phyloP scores from a whole-genome alignment of 176 grass and related monocot species.

The Phoenix roebelenii region DNA sequence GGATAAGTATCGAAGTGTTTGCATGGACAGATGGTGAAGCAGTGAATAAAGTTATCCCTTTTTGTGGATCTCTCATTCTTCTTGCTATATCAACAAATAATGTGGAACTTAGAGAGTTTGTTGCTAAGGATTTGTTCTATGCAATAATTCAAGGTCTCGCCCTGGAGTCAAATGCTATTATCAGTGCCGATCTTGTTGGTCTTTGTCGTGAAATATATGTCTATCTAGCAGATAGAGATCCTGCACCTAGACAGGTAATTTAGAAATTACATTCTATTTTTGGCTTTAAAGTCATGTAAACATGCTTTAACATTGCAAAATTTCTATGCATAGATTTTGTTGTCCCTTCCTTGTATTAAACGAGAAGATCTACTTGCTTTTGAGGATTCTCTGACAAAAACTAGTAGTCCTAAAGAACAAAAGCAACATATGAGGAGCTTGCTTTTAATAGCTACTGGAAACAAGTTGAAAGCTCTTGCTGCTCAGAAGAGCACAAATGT shows the following conservation, averaged over 20 bases:
- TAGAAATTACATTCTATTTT: not conserved
- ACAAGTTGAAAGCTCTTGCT: slow-evolving; percentile 87
- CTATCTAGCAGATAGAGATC: slow-evolving; percentile 72
- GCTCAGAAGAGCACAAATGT: slow-evolving; percentile 69
- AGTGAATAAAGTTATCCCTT: slow-evolving; percentile 62
- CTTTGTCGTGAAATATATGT: slow-evolving; percentile 99
- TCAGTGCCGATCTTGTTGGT: slow-evolving; percentile 78
- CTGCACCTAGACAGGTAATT: slow-evolving; percentile 73
- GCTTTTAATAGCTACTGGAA: slow-evolving; percentile 83
- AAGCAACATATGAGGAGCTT: slow-evolving; percentile 79
- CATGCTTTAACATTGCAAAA: no score
- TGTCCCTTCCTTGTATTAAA: slow-evolving; percentile 60
- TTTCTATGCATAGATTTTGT: slow-evolving; percentile 44
- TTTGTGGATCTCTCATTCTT: slow-evolving; percentile 74
- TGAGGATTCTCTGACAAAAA: slow-evolving; percentile 86
- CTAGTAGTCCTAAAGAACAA: slow-evolving; percentile 82
- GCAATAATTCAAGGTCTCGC: slow-evolving; percentile 75
- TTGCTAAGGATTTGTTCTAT: slow-evolving; percentile 85
- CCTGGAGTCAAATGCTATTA: slow-evolving; percentile 73
- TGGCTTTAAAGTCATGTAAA: not conserved
- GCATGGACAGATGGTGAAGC: slow-evolving; percentile 91
- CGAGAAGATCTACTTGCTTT: slow-evolving; percentile 78
- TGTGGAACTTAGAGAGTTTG: slow-evolving; percentile 74
- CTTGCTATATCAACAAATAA: slow-evolving; percentile 63
- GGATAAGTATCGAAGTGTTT: slow-evolving; percentile 63